These are phyloP conservation scores for Chaetomium sp. DNA, from an alignment of 2,329 filamentous ascomycete species.

Conservation along the genomic window DNA sequence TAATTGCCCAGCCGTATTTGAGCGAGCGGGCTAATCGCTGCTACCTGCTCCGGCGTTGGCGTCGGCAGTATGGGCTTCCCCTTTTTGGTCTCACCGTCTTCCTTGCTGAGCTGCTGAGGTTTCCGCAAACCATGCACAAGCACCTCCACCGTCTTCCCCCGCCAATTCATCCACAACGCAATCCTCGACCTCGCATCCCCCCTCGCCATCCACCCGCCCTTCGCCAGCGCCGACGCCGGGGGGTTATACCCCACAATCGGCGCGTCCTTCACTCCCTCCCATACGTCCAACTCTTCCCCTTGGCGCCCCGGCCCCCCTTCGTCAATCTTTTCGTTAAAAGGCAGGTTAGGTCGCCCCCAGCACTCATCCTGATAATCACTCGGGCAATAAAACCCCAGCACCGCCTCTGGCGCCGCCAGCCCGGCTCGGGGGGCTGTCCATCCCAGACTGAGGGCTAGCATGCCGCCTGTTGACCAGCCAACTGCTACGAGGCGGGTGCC, in stretches of 20 bases:
- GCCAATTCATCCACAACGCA: not conserved
- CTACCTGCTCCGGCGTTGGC: constrained; percentile 16
- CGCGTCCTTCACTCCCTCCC: not conserved
- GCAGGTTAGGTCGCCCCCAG: not conserved
- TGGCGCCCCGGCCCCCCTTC: too few species aligned
- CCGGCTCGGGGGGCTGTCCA: constrained; percentile 31
- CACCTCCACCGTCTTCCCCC: constrained; percentile 17
- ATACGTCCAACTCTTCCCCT: not conserved
- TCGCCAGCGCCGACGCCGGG: not conserved
- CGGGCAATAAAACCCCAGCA: constrained; percentile 38
- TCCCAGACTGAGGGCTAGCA: constrained; percentile 37
- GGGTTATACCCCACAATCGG: not conserved
- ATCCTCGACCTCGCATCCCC: not conserved
- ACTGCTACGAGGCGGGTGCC: not conserved
- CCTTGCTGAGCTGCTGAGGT: not conserved
- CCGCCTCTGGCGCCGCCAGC: constrained; percentile 34
- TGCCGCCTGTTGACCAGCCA: constrained; percentile 31
- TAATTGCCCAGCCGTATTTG: constrained; percentile 29
- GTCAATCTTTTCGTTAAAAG: not conserved
- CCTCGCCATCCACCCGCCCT: not conserved
- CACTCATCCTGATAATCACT: constrained; percentile 9
- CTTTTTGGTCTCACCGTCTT: not conserved
- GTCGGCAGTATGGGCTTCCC: not conserved
- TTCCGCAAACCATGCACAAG: constrained; percentile 23
- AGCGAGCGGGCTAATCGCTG: constrained; percentile 26